These are phyloP conservation scores for Solanum pimpinellifolium DNA, from an alignment of 257 asterid genomes.

Conservation along the genomic window DNA sequence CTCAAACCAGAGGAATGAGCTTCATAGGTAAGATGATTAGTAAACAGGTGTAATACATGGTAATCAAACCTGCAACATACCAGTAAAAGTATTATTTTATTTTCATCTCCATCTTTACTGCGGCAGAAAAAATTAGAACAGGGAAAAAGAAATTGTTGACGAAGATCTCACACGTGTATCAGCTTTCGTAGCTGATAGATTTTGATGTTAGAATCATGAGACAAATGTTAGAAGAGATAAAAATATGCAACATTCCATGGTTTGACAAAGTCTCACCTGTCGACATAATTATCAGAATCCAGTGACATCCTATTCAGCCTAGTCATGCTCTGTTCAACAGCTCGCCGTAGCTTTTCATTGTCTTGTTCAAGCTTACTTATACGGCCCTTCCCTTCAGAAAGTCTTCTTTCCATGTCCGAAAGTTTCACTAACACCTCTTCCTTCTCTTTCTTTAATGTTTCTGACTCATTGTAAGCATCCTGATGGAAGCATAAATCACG, in stretches of 20 bases:
- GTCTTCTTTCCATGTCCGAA: conserved; percentile 50
- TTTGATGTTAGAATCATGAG: background rate
- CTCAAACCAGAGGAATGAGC: background rate
- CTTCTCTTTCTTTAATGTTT: conserved; percentile 50
- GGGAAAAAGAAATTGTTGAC: background rate
- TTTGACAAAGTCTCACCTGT: conserved; percentile 47
- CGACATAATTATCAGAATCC: conserved; percentile 94
- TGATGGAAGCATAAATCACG: conserved; percentile 19
- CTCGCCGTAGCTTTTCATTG: conserved; percentile 88
- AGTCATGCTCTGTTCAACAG: conserved; percentile 94
- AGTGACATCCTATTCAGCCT: conserved; percentile 97
- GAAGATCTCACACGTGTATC: background rate
- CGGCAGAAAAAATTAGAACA: background rate
- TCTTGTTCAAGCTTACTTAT: conserved; percentile 84
- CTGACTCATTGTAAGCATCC: conserved; percentile 66
- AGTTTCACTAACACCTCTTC: conserved; percentile 50
- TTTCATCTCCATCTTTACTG: background rate
- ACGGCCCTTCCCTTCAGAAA: conserved; percentile 65
- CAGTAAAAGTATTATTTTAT: background rate
- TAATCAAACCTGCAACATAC: background rate
- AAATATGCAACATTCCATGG: background rate
- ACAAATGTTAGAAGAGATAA: background rate
- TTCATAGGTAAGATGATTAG: background rate
- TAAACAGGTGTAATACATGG: background rate
- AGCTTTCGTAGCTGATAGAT: background rate